Base-by-base conservation (phyloP, 441 rosid species). In the Erodium moschatum region DNA sequence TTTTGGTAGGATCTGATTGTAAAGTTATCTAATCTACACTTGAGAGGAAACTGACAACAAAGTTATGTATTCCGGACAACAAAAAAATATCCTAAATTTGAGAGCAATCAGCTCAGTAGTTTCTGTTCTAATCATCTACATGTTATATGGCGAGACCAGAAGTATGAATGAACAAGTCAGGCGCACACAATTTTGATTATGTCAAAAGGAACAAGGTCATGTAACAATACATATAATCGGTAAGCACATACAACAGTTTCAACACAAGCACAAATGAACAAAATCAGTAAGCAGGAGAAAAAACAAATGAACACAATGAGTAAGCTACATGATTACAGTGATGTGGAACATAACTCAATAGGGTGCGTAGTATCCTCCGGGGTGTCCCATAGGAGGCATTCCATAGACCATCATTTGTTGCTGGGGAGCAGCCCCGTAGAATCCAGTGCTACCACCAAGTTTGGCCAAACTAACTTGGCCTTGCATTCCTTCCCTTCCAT, bases 381-480 rank as follows among this genome's bases (percentile, higher is more conserved):
- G 90, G 0, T 78, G 85, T 60, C 90, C 91, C 93, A 83, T 87
- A 2, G 24, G 61, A 15, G 61, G 61, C 61, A 54, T 54, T 54
- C 61, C 61, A 54, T 54, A 54, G 20, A 90, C 90, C 91, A 83
- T 84, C 70, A 72, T 19, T 38, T 80, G 83, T 29, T 29, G 31
- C 77, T 75, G 66, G 2, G 81, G 82, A 72, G 79, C 81, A 6
- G 81, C 74, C 31, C 75, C 64, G 65, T 78, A 78, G 76, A 77
- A 76, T n/a, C 89, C 86, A 9, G 69, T 54, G 61, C 61, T 48
- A 12, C 83, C 83, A 15, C 64, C 82, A 73, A 88, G 77, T 85
- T 84, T 91, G 75, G 87, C 78, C 89, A 94, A 84, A 74, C 88
- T 88, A 69, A 88, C 54, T 85, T 94, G 96, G 65, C 98, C 97